Evolutionary conservation across 352 stramenopile species (phyloP), one percentile per base, ranked within the genome.

Genomic region (Globisporangium solare): DNA sequence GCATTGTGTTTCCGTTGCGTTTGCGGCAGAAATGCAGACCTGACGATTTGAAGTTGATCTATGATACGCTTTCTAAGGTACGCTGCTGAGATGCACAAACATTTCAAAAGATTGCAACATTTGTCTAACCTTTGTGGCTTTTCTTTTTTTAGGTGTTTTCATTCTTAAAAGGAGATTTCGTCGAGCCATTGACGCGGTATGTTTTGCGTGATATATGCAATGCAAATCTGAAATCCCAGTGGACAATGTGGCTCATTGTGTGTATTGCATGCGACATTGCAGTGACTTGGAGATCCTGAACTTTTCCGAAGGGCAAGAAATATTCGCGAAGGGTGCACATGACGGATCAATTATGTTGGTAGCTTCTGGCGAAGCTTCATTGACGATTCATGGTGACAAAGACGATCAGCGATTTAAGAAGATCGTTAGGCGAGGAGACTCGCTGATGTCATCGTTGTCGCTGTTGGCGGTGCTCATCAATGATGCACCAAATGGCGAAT

Each of bases 341-440:
- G 81, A 93, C 54, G 85, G 85, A 0, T 93, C 85, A 0, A 84
- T 95, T 32, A 47, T 93, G n/a, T 57, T 95, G 21, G 68, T 95
- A 8, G 73, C 83, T 0, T 67, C 74, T 8, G 85, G 85, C 2
- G 62, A 77, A 37, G 85, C 71, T 8, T 71, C 67, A 0, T 49
- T 95, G 12, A 73, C 66, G 15, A 88, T 92, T 20, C 76, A 92
- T 47, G 71, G 72, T 11, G 67, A 82, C 1, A 61, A 61, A 12
- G 48, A 37, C 4, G 64, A 54, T 0, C 67, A 79, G 46, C 17
- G 56, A 2, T 93, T 93, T 45, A 74, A 64, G 3, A 88, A 83
- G 54, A 21, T 68, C 8, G 54, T 93, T 6, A 53, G 50, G 32
- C 67, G 74, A 27, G 79, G 84, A 37, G 85, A 95, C n/a, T 86